Evolutionary conservation across 495 filamentous ascomycete genomes (phyloP).

Genomic region (Penicillium pancosmium): DNA sequence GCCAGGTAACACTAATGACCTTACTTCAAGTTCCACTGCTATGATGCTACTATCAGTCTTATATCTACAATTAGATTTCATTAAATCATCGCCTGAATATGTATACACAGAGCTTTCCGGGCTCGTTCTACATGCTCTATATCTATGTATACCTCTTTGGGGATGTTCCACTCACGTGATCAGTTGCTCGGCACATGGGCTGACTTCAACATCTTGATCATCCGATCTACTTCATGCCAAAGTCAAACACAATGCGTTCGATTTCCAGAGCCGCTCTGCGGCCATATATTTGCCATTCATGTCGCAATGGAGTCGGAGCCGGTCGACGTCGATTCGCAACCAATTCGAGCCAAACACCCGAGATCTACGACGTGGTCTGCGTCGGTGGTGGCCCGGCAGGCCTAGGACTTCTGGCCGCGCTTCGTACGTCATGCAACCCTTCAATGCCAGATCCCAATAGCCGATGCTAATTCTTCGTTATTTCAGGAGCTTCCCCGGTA

Average conservation of each 20-base stretch:
- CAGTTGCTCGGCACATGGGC: background rate
- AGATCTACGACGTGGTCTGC: constrained; percentile 91
- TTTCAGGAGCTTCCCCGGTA: constrained; percentile 63
- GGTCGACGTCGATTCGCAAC: constrained; percentile 36
- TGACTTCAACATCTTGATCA: constrained; percentile 10
- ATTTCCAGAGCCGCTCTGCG: constrained; percentile 37
- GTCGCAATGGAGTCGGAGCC: constrained; percentile 33
- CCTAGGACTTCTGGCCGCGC: constrained; percentile 80
- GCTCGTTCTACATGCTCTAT: too few relatives aligned
- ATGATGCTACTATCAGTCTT: too few relatives aligned
- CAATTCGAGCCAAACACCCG: constrained; percentile 29
- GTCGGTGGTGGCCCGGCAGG: constrained; percentile 97
- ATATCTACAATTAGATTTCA: too few relatives aligned
- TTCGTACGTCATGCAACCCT: constrained; percentile 60
- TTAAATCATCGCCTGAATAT: too few relatives aligned
- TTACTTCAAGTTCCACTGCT: too few relatives aligned
- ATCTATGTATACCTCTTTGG: background rate
- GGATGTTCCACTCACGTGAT: background rate
- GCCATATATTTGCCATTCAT: constrained; percentile 47
- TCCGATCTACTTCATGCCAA: constrained; percentile 18
- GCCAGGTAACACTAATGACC: too few relatives aligned
- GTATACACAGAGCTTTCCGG: too few relatives aligned
- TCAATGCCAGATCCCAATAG: background rate
- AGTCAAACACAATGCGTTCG: constrained; percentile 38
- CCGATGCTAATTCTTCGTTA: constrained; percentile 2